A percentile compares a stretch with the other conserved stretches of the same genome.
phyloP scores from a whole-genome alignment of 192 early-diverging fungal genomes.

The Podila epicladia region DNA sequence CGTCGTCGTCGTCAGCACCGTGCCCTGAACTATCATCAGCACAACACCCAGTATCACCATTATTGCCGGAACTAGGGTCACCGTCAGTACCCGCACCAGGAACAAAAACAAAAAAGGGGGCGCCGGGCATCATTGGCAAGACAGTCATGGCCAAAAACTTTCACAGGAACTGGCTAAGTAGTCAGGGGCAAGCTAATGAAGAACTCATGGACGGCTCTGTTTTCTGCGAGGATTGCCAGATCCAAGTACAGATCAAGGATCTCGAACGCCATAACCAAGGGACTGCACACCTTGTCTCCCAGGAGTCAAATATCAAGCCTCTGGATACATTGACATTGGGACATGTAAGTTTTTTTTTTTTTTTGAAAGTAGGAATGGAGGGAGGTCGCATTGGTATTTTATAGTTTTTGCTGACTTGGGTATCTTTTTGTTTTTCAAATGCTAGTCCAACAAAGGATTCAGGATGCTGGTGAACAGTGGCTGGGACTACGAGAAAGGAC shows the following conservation, averaged over 20 bases:
- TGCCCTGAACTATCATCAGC: not conserved
- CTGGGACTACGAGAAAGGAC: conserved; percentile 61
- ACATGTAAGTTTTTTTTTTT: conserved; percentile 22
- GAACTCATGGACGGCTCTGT: conserved; percentile 7
- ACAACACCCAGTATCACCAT: not conserved
- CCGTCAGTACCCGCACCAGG: not conserved
- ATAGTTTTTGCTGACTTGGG: not conserved
- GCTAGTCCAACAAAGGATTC: conserved; percentile 54
- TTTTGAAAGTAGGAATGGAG: not conserved
- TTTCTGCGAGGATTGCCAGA: conserved; percentile 37
- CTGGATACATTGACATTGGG: conserved; percentile 29
- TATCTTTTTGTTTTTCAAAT: not conserved
- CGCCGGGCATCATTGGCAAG: not conserved
- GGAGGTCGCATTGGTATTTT: not conserved
- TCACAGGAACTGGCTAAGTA: conserved; percentile 23
- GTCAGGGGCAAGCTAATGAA: not conserved
- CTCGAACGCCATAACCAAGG: conserved; percentile 26
- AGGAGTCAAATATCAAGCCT: conserved; percentile 30
- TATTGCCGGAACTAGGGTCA: not conserved
- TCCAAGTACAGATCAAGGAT: conserved; percentile 29
- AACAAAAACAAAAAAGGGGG: not conserved
- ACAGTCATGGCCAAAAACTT: conserved; percentile 8
- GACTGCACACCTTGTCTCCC: conserved; percentile 36
- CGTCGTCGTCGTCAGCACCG: not conserved
- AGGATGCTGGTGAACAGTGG: conserved; percentile 59